A percentile compares a stretch with the other conserved stretches of the same genome.
Conservation (phyloP, 371 early-diverging fungal genomes). For the Nosema muscidifuracis region DNA sequence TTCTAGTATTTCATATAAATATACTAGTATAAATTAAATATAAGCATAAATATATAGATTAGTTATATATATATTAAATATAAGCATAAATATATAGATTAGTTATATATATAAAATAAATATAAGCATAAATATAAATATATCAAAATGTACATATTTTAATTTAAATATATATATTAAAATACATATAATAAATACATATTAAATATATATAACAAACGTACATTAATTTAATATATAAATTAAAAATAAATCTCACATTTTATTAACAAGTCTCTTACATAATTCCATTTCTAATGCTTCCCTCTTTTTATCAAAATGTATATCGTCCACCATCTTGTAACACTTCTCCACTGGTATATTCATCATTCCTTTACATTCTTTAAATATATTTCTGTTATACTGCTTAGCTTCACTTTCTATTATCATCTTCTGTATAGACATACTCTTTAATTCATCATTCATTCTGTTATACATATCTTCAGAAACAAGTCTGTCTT, state of each 20-base stretch:
- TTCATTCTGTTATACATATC: constrained; percentile 22
- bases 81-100: no score
- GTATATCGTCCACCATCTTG: not conserved
- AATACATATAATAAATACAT: no score
- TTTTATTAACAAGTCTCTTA: not conserved
- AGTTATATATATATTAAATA: not conserved
- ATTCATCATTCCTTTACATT: not conserved
- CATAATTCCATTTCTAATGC: not conserved
- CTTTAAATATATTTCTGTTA: constrained; percentile 1
- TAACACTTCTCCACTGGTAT: not conserved
- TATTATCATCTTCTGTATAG: constrained; percentile 31
- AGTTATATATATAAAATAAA: no score
- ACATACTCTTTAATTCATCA: constrained; percentile 16
- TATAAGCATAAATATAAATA: no score
- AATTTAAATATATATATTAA: no score
- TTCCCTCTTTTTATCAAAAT: constrained; percentile 11
- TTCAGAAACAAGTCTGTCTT: constrained; percentile 36
- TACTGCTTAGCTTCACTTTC: constrained; percentile 19
- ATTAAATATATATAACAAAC: no score
- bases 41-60: no score
- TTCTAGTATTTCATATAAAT: no score
- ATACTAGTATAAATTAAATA: no score
- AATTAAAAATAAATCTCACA: no score
- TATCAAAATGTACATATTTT: no score
- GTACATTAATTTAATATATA: no score